Base-by-base conservation (phyloP, 2,329 filamentous ascomycete species). In the Xylariales sp. region DNA sequence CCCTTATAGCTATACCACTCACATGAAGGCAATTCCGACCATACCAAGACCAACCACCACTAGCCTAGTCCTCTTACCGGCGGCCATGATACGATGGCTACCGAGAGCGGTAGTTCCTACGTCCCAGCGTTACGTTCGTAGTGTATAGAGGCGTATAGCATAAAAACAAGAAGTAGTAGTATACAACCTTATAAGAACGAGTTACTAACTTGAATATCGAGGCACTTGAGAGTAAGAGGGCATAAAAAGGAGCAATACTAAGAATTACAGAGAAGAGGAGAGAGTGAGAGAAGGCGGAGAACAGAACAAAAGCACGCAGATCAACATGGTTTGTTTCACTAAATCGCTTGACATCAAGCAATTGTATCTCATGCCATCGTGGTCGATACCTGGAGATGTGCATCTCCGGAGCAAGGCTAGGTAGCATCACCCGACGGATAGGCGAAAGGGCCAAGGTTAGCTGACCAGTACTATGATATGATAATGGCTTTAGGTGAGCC, bases 1-100 rank as follows among this genome's bases (percentile, higher is more conserved):
- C 41, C 10, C 10, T 45, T 16, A 12, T 28, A 8, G 30, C 10
- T 9, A 12, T 53, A 43, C 43, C 16, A 84, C 91, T 85, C 81
- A 95, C 92, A 97, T 93, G 78, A 97, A 95, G 49, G 92, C 90
- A 73, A 96, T 91, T 46, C 91, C 93, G 52, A 97, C 94, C 94
- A 97, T 97, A 2, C 94, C 94, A 80, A 97, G 81, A 9, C 94
- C 94, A 46, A 97, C 93, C 45, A 97, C 89, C 1, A 97, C 93
- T 43, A 97, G 81, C 76, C 86, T 89, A 78, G 92, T 93, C 69
- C 88, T 82, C 68, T 81, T 68, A 10, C 64, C 71, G 49, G 54
- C 69, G 3, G 76, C 69, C 84, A 92, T 70, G 88, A 88, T 68
- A 55, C 46, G 46, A 60, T 55, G 36, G 45, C 34, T 57, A 43